Conservation (phyloP, 495 filamentous ascomycete genomes). For the Xylaria longipes region DNA sequence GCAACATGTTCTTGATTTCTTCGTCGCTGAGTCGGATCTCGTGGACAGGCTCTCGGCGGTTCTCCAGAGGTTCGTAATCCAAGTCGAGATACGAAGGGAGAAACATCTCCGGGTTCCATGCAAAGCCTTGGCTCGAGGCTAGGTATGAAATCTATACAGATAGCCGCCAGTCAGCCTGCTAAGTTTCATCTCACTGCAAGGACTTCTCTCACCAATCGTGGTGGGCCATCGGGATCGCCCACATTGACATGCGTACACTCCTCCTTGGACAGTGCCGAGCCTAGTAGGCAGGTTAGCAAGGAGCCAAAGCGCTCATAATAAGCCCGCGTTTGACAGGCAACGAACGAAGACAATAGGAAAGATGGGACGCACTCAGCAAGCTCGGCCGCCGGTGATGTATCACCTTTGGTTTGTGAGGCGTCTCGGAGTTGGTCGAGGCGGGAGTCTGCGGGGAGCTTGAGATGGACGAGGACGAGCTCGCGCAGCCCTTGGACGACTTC, state of each 20-base stretch:
- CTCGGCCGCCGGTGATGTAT: slow-evolving; percentile 59
- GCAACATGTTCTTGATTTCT: slow-evolving; percentile 63
- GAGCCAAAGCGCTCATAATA: neutral
- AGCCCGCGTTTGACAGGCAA: neutral
- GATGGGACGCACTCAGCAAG: slow-evolving; percentile 56
- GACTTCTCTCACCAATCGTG: slow-evolving; percentile 61
- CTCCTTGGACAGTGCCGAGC: slow-evolving; percentile 66
- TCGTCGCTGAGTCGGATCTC: slow-evolving; percentile 72
- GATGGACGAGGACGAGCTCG: slow-evolving; percentile 60
- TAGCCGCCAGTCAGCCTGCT: slow-evolving; percentile 10
- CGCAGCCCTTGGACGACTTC: slow-evolving; percentile 46
- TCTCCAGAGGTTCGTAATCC: slow-evolving; percentile 66
- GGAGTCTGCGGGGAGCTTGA: slow-evolving; percentile 59
- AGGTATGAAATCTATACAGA: slow-evolving; percentile 68
- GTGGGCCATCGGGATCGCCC: slow-evolving; percentile 64
- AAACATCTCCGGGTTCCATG: slow-evolving; percentile 74
- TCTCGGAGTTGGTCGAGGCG: slow-evolving; percentile 40
- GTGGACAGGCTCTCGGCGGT: slow-evolving; percentile 69
- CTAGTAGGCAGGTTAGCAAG: slow-evolving; percentile 44
- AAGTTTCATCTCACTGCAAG: slow-evolving; percentile 20
- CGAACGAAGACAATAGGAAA: neutral
- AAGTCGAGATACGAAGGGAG: slow-evolving; percentile 62
- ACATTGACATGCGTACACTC: slow-evolving; percentile 75
- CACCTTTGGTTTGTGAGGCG: slow-evolving; percentile 51
- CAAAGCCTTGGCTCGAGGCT: slow-evolving; percentile 70